Conservation (phyloP, 139 green algal species). For the Ostreobium quekettii region DNA sequence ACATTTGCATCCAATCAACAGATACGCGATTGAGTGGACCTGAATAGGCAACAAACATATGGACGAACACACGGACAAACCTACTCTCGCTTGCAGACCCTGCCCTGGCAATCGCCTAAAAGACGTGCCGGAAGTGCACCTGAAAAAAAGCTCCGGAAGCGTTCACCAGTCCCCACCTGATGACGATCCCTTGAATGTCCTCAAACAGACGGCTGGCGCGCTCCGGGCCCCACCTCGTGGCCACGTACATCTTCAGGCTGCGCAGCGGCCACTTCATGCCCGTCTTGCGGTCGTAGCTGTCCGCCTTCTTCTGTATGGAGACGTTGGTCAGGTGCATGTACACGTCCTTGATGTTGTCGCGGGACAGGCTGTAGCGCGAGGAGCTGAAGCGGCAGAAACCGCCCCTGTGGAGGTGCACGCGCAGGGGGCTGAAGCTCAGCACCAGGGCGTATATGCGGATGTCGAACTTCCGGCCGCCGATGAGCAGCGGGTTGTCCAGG, state of each 20-base stretch:
- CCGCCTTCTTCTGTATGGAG: conserved; percentile 61
- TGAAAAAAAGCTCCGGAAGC: no score
- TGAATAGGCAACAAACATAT: no score
- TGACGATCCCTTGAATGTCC: not conserved
- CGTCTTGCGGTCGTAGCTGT: conserved; percentile 32
- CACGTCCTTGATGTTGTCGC: conserved; percentile 59
- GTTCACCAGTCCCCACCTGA: no score
- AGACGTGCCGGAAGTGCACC: no score
- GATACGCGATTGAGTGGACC: no score
- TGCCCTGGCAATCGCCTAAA: no score
- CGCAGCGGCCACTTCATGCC: conserved; percentile 54
- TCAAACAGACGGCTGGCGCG: not conserved
- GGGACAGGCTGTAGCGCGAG: conserved; percentile 37
- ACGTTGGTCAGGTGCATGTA: conserved; percentile 78
- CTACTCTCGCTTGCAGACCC: no score
- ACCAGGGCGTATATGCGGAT: conserved; percentile 75
- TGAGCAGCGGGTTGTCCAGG: conserved; percentile 27
- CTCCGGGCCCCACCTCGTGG: conserved; percentile 33
- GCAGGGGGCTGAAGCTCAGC: conserved; percentile 54
- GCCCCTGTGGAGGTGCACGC: conserved; percentile 51
- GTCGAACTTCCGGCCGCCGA: conserved; percentile 78
- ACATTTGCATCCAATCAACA: no score
- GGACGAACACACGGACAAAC: no score
- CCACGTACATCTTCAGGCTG: conserved; percentile 41
- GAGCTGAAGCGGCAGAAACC: conserved; percentile 6